A percentile compares a stretch with the other conserved stretches of the same genome.
These are phyloP conservation scores for Colletotrichum neosansevieriae DNA, from an alignment of 2,329 filamentous ascomycete genomes.

Conservation along the genomic window DNA sequence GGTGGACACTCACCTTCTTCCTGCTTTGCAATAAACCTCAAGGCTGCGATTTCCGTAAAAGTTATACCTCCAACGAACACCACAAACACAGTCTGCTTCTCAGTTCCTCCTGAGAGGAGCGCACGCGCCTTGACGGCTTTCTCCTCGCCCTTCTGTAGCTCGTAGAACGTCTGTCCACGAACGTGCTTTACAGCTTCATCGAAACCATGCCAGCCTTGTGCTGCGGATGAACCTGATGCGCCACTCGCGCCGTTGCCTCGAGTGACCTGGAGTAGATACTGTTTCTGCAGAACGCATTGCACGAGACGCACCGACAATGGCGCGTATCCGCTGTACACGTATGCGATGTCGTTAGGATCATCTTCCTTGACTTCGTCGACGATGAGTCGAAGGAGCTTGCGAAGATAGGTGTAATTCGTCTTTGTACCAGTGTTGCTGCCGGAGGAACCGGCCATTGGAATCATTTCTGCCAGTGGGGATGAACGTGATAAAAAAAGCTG, in stretches of 20 bases:
- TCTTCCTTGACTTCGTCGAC: slow-evolving; percentile 97
- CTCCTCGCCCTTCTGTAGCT: slow-evolving; percentile 91
- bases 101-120: slow-evolving; percentile 79
- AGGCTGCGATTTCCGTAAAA: slow-evolving; percentile 93
- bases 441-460: slow-evolving; percentile 75
- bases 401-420: slow-evolving; percentile 90
- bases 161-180: slow-evolving; percentile 89
- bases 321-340: slow-evolving; percentile 97
- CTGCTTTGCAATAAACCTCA: slow-evolving; percentile 89
- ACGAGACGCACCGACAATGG: slow-evolving; percentile 91
- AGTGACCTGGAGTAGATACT: slow-evolving; percentile 79
- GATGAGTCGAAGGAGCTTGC: slow-evolving; percentile 88
- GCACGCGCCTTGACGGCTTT: slow-evolving; percentile 90
- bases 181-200: slow-evolving; percentile 92
- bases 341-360: slow-evolving; percentile 94
- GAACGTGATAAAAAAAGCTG: slow-evolving; percentile 84
- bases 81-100: slow-evolving; percentile 90
- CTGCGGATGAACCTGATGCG: slow-evolving; percentile 56
- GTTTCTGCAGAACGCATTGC: slow-evolving; percentile 93
- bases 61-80: slow-evolving; percentile 98
- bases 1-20: slow-evolving; percentile 70
- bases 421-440: slow-evolving; percentile 75
- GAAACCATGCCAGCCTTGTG: slow-evolving; percentile 91
- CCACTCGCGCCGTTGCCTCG: slow-evolving; percentile 68
- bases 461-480: slow-evolving; percentile 83